Evolutionary conservation across 768 basidiomycete species (phyloP).

Genomic region (Termitomyces sp.): DNA sequence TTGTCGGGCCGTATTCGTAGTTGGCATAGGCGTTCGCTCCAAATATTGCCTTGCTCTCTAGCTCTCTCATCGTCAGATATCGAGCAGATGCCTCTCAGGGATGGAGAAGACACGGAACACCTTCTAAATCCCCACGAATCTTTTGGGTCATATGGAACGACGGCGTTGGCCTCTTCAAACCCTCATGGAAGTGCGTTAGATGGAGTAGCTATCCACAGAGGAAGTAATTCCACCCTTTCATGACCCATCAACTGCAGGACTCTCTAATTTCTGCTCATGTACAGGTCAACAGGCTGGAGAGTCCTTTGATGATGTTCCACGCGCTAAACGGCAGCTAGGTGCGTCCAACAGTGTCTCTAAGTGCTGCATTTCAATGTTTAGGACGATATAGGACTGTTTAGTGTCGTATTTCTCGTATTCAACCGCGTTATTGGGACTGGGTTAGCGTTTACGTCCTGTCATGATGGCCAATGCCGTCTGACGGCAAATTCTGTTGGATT

Average conservation of each 20-base stretch:
- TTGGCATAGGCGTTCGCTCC: not conserved
- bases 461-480: not conserved
- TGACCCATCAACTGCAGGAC: not conserved
- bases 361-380: not conserved
- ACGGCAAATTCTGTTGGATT: not conserved
- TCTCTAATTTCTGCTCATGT: not conserved
- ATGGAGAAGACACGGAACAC: no score
- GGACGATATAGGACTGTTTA: constrained; percentile 37
- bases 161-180: no score
- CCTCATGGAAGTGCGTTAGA: not conserved
- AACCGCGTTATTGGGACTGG: constrained; percentile 76
- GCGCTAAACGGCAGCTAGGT: constrained; percentile 18
- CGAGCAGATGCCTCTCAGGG: no score
- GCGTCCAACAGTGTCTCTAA: not conserved
- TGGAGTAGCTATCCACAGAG: not conserved
- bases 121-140: no score
- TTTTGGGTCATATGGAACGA: no score
- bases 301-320: constrained; percentile 16
- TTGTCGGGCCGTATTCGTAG: no score
- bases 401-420: constrained; percentile 65
- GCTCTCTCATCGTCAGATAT: no score
- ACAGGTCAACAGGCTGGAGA: constrained; percentile 12
- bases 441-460: constrained; percentile 26
- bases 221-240: not conserved
- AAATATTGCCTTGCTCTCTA: no score